Evolutionary conservation across 2,329 filamentous ascomycete genomes (phyloP).

Genomic region (Trichoderma afroharzianum): DNA sequence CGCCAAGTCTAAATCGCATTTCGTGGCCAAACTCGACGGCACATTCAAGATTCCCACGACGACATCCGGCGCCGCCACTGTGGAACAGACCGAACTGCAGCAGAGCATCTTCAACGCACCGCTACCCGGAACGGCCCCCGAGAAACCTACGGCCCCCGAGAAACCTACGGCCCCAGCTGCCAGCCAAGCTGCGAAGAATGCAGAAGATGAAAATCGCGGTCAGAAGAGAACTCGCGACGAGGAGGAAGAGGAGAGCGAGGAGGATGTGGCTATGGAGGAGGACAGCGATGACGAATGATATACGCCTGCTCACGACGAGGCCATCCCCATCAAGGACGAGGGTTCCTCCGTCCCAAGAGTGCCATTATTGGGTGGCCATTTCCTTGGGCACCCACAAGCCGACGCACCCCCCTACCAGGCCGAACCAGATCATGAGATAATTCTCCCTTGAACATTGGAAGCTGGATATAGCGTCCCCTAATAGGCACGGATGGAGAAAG

Average conservation of each 20-base stretch:
- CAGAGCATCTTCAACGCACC: constrained; percentile 76
- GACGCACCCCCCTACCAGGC: constrained; percentile 76
- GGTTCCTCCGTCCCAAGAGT: neutral
- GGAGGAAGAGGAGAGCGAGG: constrained; percentile 65
- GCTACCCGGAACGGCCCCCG: constrained; percentile 47
- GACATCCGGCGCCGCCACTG: constrained; percentile 48
- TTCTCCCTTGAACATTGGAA: constrained; percentile 60
- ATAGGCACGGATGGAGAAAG: constrained; percentile 90
- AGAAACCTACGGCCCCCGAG: constrained; percentile 46
- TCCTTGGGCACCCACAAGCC: constrained; percentile 73
- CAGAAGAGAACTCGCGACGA: constrained; percentile 69
- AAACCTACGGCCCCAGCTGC: constrained; percentile 44
- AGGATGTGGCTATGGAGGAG: constrained; percentile 66
- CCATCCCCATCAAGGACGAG: constrained; percentile 3
- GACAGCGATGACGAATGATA: constrained; percentile 68
- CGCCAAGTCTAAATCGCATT: constrained; percentile 83
- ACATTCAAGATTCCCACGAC: constrained; percentile 70
- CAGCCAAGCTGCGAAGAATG: constrained; percentile 50
- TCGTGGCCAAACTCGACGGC: constrained; percentile 86
- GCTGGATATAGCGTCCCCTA: constrained; percentile 72
- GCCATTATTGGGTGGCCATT: constrained; percentile 48
- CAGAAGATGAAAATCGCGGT: constrained; percentile 53
- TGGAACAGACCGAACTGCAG: constrained; percentile 69
- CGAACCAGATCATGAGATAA: constrained; percentile 86
- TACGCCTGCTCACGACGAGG: neutral